Evolutionary conservation across 108 stramenopile species (phyloP).

Genomic region (Hondaea fermentalgiana): DNA sequence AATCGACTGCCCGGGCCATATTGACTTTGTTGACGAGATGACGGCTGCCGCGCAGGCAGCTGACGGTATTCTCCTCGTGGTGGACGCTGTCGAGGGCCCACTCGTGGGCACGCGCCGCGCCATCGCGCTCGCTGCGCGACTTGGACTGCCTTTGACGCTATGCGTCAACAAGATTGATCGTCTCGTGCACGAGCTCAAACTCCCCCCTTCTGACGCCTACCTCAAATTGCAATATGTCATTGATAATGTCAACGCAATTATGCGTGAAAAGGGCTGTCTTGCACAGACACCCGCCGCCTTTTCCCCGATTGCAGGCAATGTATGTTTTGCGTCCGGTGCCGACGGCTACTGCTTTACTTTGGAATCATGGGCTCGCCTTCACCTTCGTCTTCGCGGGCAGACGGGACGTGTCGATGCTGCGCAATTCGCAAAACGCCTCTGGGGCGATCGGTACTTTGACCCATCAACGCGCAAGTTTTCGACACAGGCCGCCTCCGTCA

Average conservation of each 20-base stretch:
- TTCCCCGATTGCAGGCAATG: slow-evolving; percentile 56
- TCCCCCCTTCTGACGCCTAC: slow-evolving; percentile 89
- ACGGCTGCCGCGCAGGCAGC: slow-evolving; percentile 68
- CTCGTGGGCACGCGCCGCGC: slow-evolving; percentile 83
- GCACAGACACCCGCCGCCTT: background rate
- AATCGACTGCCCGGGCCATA: slow-evolving; percentile 89
- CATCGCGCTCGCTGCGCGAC: slow-evolving; percentile 61
- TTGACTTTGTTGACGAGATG: slow-evolving; percentile 85
- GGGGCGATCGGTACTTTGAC: slow-evolving; percentile 86
- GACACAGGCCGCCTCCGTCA: slow-evolving; percentile 39
- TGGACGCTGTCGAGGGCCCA: slow-evolving; percentile 92
- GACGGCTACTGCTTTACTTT: slow-evolving; percentile 84
- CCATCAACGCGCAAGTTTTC: slow-evolving; percentile 51
- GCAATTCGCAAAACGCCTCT: slow-evolving; percentile 70
- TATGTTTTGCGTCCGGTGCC: slow-evolving; percentile 72
- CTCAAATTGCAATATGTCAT: slow-evolving; percentile 78
- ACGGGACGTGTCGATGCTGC: slow-evolving; percentile 43
- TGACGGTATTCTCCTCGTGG: slow-evolving; percentile 81
- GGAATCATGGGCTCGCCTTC: slow-evolving; percentile 71
- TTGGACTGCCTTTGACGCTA: slow-evolving; percentile 69
- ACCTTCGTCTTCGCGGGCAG: slow-evolving; percentile 42
- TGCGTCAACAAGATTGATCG: slow-evolving; percentile 90
- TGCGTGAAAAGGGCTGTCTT: slow-evolving; percentile 43
- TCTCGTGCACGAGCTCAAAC: slow-evolving; percentile 81
- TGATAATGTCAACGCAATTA: slow-evolving; percentile 70